A percentile compares a stretch with the other conserved stretches of the same genome.
These are phyloP conservation scores for Neonothopanus nambi DNA, from an alignment of 1,284 basidiomycete genomes.

Conservation along the genomic window DNA sequence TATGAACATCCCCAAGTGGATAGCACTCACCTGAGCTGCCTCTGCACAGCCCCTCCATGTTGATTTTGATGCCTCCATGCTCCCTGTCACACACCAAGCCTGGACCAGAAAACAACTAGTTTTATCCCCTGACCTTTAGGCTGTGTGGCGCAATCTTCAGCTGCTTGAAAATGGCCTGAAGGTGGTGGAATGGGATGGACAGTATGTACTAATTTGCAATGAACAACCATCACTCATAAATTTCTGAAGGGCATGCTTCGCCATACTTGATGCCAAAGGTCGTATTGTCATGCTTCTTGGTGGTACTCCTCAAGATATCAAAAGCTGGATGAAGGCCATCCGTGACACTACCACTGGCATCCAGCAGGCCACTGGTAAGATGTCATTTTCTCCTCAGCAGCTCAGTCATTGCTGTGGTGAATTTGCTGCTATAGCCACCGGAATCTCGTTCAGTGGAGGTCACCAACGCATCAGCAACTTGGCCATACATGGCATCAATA, in stretches of 20 bases:
- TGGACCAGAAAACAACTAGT: too few relatives aligned
- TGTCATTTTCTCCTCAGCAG: neutral
- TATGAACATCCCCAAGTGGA: neutral
- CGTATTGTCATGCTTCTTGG: slow-evolving; percentile 4
- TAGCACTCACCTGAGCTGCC: neutral
- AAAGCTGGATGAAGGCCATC: neutral
- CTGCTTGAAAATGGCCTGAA: too few relatives aligned
- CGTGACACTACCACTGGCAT: too few relatives aligned
- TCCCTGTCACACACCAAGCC: neutral
- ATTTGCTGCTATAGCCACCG: neutral
- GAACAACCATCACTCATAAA: too few relatives aligned
- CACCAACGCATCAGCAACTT: too few relatives aligned
- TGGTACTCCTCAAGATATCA: neutral
- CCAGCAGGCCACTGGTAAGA: neutral
- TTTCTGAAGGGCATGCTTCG: neutral
- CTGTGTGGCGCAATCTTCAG: too few relatives aligned
- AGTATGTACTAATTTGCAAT: too few relatives aligned
- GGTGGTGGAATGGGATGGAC: too few relatives aligned
- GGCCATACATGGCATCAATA: too few relatives aligned
- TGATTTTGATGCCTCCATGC: neutral
- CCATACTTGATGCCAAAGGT: neutral
- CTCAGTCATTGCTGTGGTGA: neutral
- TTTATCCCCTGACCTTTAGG: too few relatives aligned
- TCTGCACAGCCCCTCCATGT: neutral
- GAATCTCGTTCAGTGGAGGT: neutral